Conservation (phyloP, 371 early-diverging fungal species). For the Mortierella sp. region DNA sequence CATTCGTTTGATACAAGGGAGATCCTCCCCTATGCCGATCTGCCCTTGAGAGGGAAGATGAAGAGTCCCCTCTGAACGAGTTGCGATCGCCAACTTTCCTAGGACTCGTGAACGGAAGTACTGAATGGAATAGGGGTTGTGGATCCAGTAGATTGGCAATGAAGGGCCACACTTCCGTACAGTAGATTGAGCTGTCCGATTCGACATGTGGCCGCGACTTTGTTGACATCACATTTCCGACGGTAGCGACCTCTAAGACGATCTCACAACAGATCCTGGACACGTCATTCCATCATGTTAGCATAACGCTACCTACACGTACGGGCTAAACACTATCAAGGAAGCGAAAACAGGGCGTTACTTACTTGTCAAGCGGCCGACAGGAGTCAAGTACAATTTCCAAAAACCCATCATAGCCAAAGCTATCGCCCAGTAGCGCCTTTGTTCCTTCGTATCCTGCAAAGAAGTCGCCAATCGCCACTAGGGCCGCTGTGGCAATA, state of each 20-base stretch:
- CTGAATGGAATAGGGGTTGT: conserved; percentile 33
- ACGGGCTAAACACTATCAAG: too few species aligned
- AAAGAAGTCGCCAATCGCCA: conserved; percentile 58
- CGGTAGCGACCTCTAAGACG: conserved; percentile 56
- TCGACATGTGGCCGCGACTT: conserved; percentile 46
- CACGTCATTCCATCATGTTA: too few species aligned
- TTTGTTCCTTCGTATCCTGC: conserved; percentile 56
- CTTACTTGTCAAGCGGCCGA: conserved; percentile 56
- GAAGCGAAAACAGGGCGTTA: not conserved
- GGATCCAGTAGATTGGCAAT: conserved; percentile 44
- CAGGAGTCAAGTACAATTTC: conserved; percentile 55
- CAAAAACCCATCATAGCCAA: conserved; percentile 58
- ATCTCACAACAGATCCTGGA: conserved; percentile 56
- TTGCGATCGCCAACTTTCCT: conserved; percentile 44
- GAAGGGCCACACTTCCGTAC: conserved; percentile 56
- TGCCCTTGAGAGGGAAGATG: not conserved
- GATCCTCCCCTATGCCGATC: conserved; percentile 23
- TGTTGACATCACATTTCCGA: conserved; percentile 54
- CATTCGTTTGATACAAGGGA: conserved; percentile 33
- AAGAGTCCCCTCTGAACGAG: conserved; percentile 19
- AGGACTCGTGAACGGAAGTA: conserved; percentile 43
- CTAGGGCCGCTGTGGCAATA: conserved; percentile 57
- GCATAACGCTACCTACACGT: too few species aligned
- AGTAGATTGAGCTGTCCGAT: conserved; percentile 51
- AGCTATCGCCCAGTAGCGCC: conserved; percentile 47